Conservation (phyloP, 352 stramenopile species). For the Aphanomyces euteiches region DNA sequence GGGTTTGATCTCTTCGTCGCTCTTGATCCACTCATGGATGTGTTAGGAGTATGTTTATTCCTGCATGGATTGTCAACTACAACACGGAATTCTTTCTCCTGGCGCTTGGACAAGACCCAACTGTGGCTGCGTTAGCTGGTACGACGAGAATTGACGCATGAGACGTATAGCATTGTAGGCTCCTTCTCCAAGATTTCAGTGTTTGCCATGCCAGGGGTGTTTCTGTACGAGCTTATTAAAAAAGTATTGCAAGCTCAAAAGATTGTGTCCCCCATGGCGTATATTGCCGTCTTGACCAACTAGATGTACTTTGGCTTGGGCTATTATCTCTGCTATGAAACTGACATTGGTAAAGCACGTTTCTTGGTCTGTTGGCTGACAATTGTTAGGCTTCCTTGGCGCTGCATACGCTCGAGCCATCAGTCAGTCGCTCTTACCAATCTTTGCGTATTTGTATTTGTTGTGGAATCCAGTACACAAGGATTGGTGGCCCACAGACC, state of each 20-base stretch:
- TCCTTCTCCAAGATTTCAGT: constrained; percentile 17
- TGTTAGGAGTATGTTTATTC: constrained; percentile 13
- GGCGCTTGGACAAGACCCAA: constrained; percentile 16
- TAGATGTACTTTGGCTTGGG: constrained; percentile 10
- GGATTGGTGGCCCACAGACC: constrained; percentile 13
- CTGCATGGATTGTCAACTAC: constrained; percentile 10
- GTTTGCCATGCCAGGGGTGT: constrained; percentile 38
- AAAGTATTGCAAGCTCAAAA: constrained; percentile 43
- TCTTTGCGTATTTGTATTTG: constrained; percentile 12
- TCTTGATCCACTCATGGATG: neutral
- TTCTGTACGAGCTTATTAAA: constrained; percentile 42
- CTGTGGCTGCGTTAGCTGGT: constrained; percentile 12
- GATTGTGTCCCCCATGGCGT: constrained; percentile 41
- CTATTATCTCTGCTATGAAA: constrained; percentile 27
- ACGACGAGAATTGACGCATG: neutral
- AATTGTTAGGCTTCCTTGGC: constrained; percentile 22
- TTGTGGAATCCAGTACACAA: constrained; percentile 24
- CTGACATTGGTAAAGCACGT: neutral
- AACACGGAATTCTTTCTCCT: constrained; percentile 20
- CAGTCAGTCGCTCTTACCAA: constrained; percentile 2
- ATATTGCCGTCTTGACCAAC: constrained; percentile 33
- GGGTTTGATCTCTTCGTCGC: neutral
- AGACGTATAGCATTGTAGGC: constrained; percentile 37
- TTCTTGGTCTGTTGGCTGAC: neutral
- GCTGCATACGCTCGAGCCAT: constrained; percentile 19